phyloP scores from a whole-genome alignment of 257 asterid species.

The Penstemon newberryi region DNA sequence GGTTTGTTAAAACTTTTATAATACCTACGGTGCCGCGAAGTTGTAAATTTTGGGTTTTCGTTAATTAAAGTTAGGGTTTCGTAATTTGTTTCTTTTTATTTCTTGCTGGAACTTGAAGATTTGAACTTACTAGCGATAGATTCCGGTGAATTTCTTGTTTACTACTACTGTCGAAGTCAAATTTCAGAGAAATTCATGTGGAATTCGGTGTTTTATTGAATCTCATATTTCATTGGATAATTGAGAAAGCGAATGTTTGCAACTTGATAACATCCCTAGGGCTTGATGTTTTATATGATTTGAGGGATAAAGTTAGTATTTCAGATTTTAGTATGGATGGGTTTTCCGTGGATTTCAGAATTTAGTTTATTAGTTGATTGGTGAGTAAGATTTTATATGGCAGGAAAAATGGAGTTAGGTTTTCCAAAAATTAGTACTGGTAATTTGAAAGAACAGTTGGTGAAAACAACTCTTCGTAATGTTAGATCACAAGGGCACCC shows the following conservation, averaged over 20 bases:
- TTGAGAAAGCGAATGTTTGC: constrained; percentile 12
- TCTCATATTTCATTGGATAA: neutral
- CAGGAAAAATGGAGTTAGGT: constrained; percentile 53
- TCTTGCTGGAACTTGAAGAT: constrained; percentile 22
- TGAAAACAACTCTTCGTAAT: constrained; percentile 59
- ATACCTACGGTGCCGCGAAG: constrained; percentile 57
- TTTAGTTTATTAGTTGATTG: constrained; percentile 30
- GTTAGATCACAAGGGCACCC: constrained; percentile 81
- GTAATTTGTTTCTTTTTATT: constrained; percentile 25
- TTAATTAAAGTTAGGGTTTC: constrained; percentile 36
- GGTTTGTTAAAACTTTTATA: constrained; percentile 44
- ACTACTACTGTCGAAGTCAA: constrained; percentile 6
- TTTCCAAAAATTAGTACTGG: constrained; percentile 39
- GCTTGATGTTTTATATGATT: neutral
- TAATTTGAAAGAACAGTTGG: constrained; percentile 71
- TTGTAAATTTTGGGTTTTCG: constrained; percentile 75
- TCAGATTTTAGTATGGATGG: neutral
- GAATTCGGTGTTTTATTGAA: constrained; percentile 2
- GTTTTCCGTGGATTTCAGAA: constrained; percentile 19
- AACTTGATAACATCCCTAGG: neutral
- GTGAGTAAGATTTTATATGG: constrained; percentile 39
- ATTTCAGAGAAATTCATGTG: constrained; percentile 14
- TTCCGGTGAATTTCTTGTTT: constrained; percentile 23
- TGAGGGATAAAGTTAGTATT: constrained; percentile 5
- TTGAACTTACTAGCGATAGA: constrained; percentile 3